A percentile compares a stretch with the other conserved stretches of the same genome.
Conservation (phyloP, 139 green algal species). For the Chlorokybus atmophyticus region DNA sequence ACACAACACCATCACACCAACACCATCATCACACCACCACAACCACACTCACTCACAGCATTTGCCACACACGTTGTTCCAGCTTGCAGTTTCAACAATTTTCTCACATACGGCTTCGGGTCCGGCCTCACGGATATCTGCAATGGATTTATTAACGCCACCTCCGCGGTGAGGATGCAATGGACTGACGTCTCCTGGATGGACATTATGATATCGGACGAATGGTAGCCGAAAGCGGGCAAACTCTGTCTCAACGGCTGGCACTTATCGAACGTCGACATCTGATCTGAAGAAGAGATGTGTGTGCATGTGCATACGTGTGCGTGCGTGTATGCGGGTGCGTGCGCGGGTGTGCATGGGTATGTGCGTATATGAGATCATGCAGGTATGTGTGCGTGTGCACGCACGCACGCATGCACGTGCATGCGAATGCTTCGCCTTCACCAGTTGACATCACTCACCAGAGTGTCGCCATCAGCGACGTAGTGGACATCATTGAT, state of each 20-base stretch:
- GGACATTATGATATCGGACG: conserved; percentile 28
- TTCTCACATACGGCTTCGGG: conserved; percentile 5
- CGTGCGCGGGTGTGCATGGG: no score
- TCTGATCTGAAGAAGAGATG: conserved; percentile 3
- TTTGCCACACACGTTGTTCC: conserved; percentile 28
- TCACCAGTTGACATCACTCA: no score
- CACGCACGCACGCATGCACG: no score
- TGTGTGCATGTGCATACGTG: no score
- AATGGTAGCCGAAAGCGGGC: conserved; percentile 30
- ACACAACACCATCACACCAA: conserved; percentile 9
- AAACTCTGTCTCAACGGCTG: conserved; percentile 31
- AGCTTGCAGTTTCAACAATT: conserved; percentile 1
- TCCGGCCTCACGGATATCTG: conserved; percentile 20
- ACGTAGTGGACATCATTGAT: conserved; percentile 33
- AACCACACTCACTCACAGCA: conserved; percentile 15
- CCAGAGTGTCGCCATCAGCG: conserved; percentile 22
- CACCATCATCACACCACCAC: no score
- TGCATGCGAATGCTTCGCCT: no score
- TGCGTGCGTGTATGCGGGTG: no score
- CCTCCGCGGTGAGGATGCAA: conserved; percentile 9
- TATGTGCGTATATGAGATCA: no score
- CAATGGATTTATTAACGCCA: conserved; percentile 21
- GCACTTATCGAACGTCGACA: conserved; percentile 10
- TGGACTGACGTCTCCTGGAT: conserved; percentile 32
- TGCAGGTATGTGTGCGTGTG: no score